Evolutionary conservation across 257 asterid species (phyloP).

Genomic region (Penstemon davidsonii): DNA sequence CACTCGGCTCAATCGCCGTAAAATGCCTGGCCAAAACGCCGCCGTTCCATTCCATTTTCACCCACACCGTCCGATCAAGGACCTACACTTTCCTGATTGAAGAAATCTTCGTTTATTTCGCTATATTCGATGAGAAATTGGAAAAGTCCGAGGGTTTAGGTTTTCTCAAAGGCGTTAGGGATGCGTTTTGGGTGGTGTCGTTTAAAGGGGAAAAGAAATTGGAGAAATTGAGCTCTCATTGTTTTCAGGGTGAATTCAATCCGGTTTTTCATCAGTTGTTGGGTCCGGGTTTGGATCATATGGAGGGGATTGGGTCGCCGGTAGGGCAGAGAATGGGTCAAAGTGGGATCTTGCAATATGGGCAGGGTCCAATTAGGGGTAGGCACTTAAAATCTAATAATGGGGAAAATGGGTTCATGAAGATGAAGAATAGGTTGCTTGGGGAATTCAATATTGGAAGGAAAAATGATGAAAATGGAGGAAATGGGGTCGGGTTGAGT

Average conservation of each 20-base stretch:
- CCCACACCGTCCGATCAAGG: conserved; percentile 69
- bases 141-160: conserved; percentile 56
- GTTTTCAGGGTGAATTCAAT: conserved; percentile 78
- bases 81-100: conserved; percentile 71
- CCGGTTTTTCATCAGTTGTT: conserved; percentile 73
- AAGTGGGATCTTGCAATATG: conserved; percentile 37
- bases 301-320: conserved; percentile 46
- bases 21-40: conserved; percentile 78
- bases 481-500: conserved; percentile 33
- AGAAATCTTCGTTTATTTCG: conserved; percentile 55
- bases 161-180: conserved; percentile 56
- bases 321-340: conserved; percentile 32
- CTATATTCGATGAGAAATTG: conserved; percentile 57
- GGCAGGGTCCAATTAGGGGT: conserved; percentile 29
- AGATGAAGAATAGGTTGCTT: conserved; percentile 49
- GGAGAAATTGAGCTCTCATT: conserved; percentile 58
- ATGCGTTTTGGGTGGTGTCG: conserved; percentile 43
- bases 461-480: conserved; percentile 33
- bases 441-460: conserved; percentile 36
- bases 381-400: conserved; percentile 28
- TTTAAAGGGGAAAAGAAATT: conserved; percentile 29
- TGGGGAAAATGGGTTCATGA: conserved; percentile 33
- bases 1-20: conserved; percentile 63
- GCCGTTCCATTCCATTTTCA: conserved; percentile 57
- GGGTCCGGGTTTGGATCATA: conserved; percentile 41